Base-by-base conservation (phyloP, 108 stramenopile species). In the Nitzschia palea region DNA sequence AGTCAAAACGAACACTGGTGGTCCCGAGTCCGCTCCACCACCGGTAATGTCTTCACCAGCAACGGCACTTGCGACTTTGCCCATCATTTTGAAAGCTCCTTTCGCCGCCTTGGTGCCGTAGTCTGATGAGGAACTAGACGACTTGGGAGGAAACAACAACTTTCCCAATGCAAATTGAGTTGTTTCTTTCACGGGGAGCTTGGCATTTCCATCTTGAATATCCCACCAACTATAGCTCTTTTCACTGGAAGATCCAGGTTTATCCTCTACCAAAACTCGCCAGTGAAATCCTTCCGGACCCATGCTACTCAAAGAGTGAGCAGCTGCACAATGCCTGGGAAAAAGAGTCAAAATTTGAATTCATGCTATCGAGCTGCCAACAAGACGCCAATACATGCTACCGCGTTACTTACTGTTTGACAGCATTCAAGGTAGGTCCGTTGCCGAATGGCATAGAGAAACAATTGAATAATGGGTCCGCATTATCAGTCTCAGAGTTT, bases 201-300 rank as follows among this genome's bases (percentile, higher is more conserved):
- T 74, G 25, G 89, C 90, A 73, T 83, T 91, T 56, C 88, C 89
- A 53, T 94, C 93, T 56, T 94, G 93, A 34, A 94, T 80, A 61
- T 94, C 93, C 93, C 93, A 94, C 93, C 93, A 94, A 18, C 80
- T 83, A 65, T 73, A 91, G 28, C 59, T 29, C 27, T 44, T 63
- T 40, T 65, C 64, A 22, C 55, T 14, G 3, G 51, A 55, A 27
- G 68, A 15, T 18, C 29, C 44, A 25, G 53, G 65, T 63, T 87
- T 87, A 53, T 94, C 93, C 51, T 91, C 90, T 33, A 94, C 83
- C 61, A 88, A 78, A 23, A 94, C 93, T 29, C 93, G 61, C 88
- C 86, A 94, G 45, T 94, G 93, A 68, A 82, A 94, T 23, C 86
- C 88, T 40, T 90, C 81, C 12, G 88, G 76, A 22, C 92, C 92